Conservation (phyloP, 2,329 filamentous ascomycete genomes). For the Penicillium sp. region DNA sequence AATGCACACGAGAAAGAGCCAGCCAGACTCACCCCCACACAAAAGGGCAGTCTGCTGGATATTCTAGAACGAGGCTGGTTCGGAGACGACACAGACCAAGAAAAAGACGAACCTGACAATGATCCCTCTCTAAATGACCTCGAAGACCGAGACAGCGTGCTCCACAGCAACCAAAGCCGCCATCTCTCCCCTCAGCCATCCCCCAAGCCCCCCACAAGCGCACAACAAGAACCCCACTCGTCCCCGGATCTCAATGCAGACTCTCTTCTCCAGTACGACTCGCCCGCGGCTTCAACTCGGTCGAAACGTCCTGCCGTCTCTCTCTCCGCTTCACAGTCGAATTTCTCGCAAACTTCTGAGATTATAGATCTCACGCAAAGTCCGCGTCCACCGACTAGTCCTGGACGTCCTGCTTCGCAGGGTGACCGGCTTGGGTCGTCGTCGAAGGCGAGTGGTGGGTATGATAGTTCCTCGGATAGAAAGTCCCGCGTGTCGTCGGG, state of each 20-base stretch:
- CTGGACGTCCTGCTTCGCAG: neutral
- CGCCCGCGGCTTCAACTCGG: constrained; percentile 14
- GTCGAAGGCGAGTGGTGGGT: neutral
- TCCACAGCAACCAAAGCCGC: constrained; percentile 19
- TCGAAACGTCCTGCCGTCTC: constrained; percentile 7
- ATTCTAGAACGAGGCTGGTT: neutral
- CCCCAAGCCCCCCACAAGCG: constrained; percentile 14
- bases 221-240: constrained; percentile 8
- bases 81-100: constrained; percentile 8
- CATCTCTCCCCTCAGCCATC: constrained; percentile 13
- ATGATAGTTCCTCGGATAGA: constrained; percentile 19
- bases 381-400: neutral
- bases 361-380: constrained; percentile 23
- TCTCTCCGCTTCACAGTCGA: constrained; percentile 8
- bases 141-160: constrained; percentile 15
- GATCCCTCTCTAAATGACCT: neutral
- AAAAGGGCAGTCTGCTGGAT: neutral
- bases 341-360: constrained; percentile 18
- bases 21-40: neutral
- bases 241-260: constrained; percentile 3
- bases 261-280: constrained; percentile 2
- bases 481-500: constrained; percentile 26
- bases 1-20: neutral
- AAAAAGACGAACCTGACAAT: constrained; percentile 8
- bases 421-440: neutral